A percentile compares a stretch with the other conserved stretches of the same genome.
phyloP scores from a whole-genome alignment of 2,329 filamentous ascomycete genomes.

The Trichoderma sp. region DNA sequence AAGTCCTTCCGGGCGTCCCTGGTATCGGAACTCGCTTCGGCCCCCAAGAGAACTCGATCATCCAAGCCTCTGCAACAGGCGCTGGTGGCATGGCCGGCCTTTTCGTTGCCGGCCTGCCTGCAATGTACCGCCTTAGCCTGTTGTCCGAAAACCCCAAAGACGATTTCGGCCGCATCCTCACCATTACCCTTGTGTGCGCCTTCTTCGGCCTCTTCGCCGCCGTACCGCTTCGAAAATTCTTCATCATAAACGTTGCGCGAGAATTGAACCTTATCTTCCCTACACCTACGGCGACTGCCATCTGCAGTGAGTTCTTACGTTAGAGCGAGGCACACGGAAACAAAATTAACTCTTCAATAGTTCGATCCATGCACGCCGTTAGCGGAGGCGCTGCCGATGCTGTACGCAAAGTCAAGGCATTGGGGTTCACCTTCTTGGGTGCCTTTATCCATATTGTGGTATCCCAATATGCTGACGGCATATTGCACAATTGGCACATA shows the following conservation, averaged over 20 bases:
- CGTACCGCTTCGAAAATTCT: conserved; percentile 66
- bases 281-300: conserved; percentile 59
- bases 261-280: conserved; percentile 63
- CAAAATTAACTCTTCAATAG: conserved; percentile 42
- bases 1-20: conserved; percentile 50
- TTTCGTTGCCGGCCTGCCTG: conserved; percentile 61
- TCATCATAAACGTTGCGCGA: conserved; percentile 65
- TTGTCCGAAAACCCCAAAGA: conserved; percentile 51
- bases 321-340: neutral
- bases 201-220: conserved; percentile 67
- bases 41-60: conserved; percentile 63
- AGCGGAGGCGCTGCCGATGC: conserved; percentile 54
- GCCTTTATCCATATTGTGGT: conserved; percentile 57
- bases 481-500: conserved; percentile 61
- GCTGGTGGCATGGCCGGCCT: conserved; percentile 59
- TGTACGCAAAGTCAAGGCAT: conserved; percentile 58
- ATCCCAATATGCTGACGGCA: conserved; percentile 60
- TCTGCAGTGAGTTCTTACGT: conserved; percentile 33
- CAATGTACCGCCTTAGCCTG: conserved; percentile 59
- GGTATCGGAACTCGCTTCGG: conserved; percentile 58
- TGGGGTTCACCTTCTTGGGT: conserved; percentile 51
- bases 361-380: conserved; percentile 63
- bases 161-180: conserved; percentile 60
- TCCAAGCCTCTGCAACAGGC: conserved; percentile 61
- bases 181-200: conserved; percentile 61